These are phyloP conservation scores for Xylaria sp. DNA, from an alignment of 2,329 filamentous ascomycete species.

Conservation along the genomic window DNA sequence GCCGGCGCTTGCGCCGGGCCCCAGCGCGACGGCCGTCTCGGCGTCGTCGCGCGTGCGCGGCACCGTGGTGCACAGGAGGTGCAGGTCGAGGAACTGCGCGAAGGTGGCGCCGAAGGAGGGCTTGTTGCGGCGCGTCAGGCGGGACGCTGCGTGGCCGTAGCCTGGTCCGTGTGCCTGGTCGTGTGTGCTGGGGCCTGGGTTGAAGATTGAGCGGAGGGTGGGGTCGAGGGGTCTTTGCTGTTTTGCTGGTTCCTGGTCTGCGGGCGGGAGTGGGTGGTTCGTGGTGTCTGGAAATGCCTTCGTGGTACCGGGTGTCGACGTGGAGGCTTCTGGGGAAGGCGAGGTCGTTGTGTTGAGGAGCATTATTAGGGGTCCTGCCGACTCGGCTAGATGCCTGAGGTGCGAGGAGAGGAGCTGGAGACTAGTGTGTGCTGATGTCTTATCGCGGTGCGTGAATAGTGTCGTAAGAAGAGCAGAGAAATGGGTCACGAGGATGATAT, in stretches of 20 bases:
- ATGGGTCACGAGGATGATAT: conserved; percentile 66
- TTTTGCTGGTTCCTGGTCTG: conserved; percentile 13
- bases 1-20: conserved; percentile 20
- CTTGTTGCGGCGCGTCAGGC: conserved; percentile 53
- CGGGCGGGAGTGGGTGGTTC: not conserved
- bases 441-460: conserved; percentile 62
- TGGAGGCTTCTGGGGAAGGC: conserved; percentile 20
- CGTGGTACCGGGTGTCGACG: conserved; percentile 12
- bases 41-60: conserved; percentile 55
- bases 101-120: conserved; percentile 66
- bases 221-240: conserved; percentile 50
- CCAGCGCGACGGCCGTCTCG: conserved; percentile 42
- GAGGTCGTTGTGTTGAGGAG: conserved; percentile 64
- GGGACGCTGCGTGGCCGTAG: conserved; percentile 33
- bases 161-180: not conserved
- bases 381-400: conserved; percentile 58
- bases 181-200: conserved; percentile 42
- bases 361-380: conserved; percentile 60
- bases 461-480: conserved; percentile 62
- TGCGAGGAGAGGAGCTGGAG: conserved; percentile 60
- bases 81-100: conserved; percentile 63
- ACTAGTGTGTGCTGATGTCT: conserved; percentile 58
- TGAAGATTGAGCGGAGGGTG: conserved; percentile 63
- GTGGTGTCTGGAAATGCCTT: conserved; percentile 4
- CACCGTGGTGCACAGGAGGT: conserved; percentile 61